Base-by-base conservation (phyloP, 192 early-diverging fungal genomes). In the Gaertneriomyces semiglobifer region DNA sequence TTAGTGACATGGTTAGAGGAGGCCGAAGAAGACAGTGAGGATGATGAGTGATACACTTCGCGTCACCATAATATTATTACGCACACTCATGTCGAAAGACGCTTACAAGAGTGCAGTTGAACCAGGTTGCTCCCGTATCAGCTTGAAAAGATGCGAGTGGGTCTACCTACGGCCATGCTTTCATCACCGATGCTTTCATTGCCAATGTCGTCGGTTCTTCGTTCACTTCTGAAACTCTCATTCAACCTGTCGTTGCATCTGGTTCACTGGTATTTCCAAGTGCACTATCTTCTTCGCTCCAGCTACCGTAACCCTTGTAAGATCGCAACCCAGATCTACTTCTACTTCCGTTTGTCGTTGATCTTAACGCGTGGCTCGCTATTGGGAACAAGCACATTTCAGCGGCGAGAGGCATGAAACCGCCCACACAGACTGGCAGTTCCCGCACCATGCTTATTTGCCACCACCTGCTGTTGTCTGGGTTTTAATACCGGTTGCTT, bases 1-100 rank as follows among this genome's bases (percentile, higher is more conserved):
- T 81, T 93, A 62, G 81, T 91, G 11, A 77, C 83, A 20, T 87
- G 87, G 83, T 76, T 93, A 8, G 74, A 88, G 47, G 84, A 89
- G 53, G 85, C 88, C 10, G 89, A 90, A 18, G 89, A 89, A 11
- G 89, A 91, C 46, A 74, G 68, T 6, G 86, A 89, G 5, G 79
- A 84, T 16, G 76, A 70, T 11, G 60, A 72, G 25, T 33, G 2
- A 33, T 33, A 33, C 25, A 33, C 25, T 33, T 33, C 2, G 25
- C 25, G 1, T 33, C 25, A 33, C 0, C 25, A 33, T 52, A 52
- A n/a, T 52, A n/a, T 52, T 52, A 52, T 18, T 52, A 5, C 50
- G 20, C 50, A 52, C 50, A 6, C 3, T 6, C 50, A 52, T 6
- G 6, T 52, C 50, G n/a, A 50, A 50, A n/a, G 48, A 50, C 14